phyloP scores from a whole-genome alignment of 2,329 filamentous ascomycete species.

The Colletotrichum cuscutae region DNA sequence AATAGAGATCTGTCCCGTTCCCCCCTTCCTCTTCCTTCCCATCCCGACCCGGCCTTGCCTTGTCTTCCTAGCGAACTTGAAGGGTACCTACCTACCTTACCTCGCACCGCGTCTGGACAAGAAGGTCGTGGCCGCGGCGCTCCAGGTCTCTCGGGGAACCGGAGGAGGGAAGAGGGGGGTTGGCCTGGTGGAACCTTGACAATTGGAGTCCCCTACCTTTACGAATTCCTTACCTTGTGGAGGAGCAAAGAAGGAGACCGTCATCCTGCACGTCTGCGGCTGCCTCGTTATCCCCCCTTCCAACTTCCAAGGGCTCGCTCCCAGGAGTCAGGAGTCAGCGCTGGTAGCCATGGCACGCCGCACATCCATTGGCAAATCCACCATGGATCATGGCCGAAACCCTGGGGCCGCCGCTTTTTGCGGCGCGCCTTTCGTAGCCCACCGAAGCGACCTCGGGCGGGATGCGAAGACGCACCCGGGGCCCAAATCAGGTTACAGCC shows the following conservation, averaged over 20 bases:
- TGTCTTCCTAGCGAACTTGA: not conserved
- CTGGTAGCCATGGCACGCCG: not conserved
- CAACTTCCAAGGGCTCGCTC: too few species aligned
- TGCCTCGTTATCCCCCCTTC: not conserved
- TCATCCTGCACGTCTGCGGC: not conserved
- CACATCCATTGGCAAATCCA: not conserved
- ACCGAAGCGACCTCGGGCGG: conserved; percentile 9
- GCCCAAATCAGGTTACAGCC: conserved; percentile 29
- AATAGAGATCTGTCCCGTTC: conserved; percentile 3
- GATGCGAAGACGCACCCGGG: conserved; percentile 24
- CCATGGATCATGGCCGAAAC: not conserved
- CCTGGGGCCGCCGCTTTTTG: not conserved
- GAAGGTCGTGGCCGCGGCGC: not conserved
- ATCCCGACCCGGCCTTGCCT: not conserved
- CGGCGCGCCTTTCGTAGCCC: not conserved
- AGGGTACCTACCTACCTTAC: not conserved
- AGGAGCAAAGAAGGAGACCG: not conserved
- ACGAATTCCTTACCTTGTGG: not conserved
- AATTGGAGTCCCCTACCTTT: not conserved
- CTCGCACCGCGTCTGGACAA: conserved; percentile 4
- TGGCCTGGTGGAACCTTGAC: not conserved
- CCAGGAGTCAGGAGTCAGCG: not conserved
- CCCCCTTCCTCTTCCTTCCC: not conserved
- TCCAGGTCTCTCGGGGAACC: not conserved
- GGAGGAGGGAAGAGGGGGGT: not conserved